phyloP scores from a whole-genome alignment of 208 protist genomes.

The Trypanosomatidae sp. region DNA sequence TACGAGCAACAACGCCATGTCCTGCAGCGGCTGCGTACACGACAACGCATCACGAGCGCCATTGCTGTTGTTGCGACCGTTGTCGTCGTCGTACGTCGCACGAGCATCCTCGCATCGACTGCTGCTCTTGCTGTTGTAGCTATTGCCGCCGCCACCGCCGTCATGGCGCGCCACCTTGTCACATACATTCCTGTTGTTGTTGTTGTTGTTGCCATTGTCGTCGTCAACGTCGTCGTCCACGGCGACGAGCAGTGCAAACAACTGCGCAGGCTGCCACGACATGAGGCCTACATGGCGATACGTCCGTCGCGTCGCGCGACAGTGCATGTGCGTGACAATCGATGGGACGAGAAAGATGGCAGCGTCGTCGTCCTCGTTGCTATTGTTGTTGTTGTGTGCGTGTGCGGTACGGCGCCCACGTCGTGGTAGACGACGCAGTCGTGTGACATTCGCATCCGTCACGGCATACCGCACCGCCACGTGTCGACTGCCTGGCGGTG shows the following conservation, averaged over 20 bases:
- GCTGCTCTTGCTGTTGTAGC: no score
- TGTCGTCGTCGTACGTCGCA: no score
- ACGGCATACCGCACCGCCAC: conserved; percentile 42
- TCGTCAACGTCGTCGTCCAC: conserved; percentile 5
- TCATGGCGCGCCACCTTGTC: no score
- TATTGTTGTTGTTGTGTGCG: conserved; percentile 5
- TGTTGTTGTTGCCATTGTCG: conserved; percentile 4
- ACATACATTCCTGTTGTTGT: no score
- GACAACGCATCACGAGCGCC: no score
- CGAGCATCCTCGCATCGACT: no score
- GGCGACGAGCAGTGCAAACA: conserved; percentile 51
- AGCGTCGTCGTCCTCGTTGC: no score
- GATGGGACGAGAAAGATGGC: conserved; percentile 9
- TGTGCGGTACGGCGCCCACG: conserved; percentile 4
- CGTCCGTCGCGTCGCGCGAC: no score
- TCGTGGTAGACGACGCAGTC: conserved; percentile 21
- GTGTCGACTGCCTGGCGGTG: conserved; percentile 35
- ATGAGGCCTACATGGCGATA: conserved; percentile 64
- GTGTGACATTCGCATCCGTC: conserved; percentile 38
- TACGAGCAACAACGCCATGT: conserved; percentile 25
- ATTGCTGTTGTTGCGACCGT: no score
- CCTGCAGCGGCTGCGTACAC: no score
- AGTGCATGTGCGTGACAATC: no score
- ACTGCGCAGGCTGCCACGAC: conserved; percentile 35
- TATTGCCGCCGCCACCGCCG: no score